Evolutionary conservation across 176 grass and related monocot genomes (phyloP).

Genomic region (Puya raimondii): DNA sequence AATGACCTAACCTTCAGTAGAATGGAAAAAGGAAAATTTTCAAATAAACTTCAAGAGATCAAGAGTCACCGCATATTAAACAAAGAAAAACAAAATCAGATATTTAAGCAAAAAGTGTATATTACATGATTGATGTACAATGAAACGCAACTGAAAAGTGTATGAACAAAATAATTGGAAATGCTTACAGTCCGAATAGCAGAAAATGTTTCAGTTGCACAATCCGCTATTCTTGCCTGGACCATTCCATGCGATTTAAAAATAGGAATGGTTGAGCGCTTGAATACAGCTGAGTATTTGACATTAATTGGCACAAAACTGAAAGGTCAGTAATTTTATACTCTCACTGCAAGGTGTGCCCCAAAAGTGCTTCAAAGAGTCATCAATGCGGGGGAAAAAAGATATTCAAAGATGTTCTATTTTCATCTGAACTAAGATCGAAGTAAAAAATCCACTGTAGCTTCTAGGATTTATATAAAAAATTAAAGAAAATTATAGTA

Average conservation of each 20-base stretch:
- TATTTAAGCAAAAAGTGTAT: not conserved
- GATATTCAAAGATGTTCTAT: not conserved
- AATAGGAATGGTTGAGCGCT: constrained; percentile 86
- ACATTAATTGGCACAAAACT: not conserved
- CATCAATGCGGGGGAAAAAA: not conserved
- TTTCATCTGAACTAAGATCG: not conserved
- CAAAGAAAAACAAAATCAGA: not conserved
- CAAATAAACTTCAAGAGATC: not conserved
- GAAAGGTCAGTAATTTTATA: not conserved
- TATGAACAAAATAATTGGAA: constrained; percentile 15
- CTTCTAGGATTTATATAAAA: no score
- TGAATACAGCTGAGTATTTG: constrained; percentile 71
- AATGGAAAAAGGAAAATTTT: not conserved
- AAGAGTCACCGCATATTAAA: not conserved
- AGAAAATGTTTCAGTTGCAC: constrained; percentile 85
- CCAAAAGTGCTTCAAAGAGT: not conserved
- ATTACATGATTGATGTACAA: not conserved
- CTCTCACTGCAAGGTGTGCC: not conserved
- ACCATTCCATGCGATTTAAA: constrained; percentile 79
- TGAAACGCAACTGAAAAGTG: not conserved
- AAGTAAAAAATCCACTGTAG: not conserved
- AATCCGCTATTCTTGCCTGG: constrained; percentile 92
- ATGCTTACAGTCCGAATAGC: constrained; percentile 84
- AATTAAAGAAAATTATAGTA: no score
- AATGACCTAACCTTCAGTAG: constrained; percentile 76